phyloP scores from a whole-genome alignment of 2,329 filamentous ascomycete genomes.

The Cladophialophora psammophila region DNA sequence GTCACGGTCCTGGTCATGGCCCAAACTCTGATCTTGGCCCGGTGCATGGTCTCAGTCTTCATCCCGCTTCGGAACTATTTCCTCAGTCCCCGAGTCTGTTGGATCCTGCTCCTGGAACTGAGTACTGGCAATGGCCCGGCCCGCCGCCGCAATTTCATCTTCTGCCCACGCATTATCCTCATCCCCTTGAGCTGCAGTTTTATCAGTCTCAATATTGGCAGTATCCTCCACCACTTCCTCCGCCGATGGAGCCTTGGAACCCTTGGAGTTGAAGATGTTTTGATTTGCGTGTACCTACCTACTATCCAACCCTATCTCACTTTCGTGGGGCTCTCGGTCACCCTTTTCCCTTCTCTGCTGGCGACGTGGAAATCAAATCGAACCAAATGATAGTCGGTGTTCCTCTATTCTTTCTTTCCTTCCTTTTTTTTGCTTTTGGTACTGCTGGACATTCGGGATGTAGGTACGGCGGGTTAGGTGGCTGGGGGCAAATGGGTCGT shows the following conservation, averaged over 20 bases:
- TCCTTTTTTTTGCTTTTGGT: not conserved
- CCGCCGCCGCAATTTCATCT: not conserved
- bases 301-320: not conserved
- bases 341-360: not conserved
- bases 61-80: not conserved
- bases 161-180: not conserved
- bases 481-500: not conserved
- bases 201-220: not conserved
- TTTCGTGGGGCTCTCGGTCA: not conserved
- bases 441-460: not conserved
- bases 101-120: not conserved
- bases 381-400: slow-evolving; percentile 5
- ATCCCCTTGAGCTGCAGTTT: not conserved
- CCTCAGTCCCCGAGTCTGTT: not conserved
- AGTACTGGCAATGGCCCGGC: not conserved
- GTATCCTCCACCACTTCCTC: not conserved
- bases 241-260: not conserved
- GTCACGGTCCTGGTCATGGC: not conserved
- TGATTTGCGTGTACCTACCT: not conserved
- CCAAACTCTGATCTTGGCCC: not conserved
- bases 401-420: not conserved
- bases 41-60: not conserved
- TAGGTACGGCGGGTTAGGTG: not conserved
- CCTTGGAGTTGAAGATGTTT: slow-evolving; percentile 4
- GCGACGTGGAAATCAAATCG: slow-evolving; percentile 2